phyloP scores from a whole-genome alignment of 345 rosid species.

The Populus simonii region DNA sequence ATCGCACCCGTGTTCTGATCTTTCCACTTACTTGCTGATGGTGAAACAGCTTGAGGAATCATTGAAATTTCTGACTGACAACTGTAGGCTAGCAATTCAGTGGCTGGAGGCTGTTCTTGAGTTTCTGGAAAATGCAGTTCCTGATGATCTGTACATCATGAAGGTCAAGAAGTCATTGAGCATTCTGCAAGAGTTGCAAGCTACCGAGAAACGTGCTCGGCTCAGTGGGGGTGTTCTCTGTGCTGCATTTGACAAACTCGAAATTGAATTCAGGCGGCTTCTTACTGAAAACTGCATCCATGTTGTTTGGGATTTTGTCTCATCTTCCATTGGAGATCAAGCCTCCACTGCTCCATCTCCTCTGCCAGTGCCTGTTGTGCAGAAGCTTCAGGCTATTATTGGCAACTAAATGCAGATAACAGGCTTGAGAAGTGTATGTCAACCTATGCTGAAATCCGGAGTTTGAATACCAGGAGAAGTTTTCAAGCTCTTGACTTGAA shows the following conservation, averaged over 20 bases:
- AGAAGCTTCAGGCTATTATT: slow-evolving; percentile 48
- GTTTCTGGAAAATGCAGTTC: slow-evolving; percentile 36
- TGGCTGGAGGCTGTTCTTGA: slow-evolving; percentile 62
- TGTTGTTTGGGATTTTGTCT: slow-evolving; percentile 9
- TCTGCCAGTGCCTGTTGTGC: slow-evolving; percentile 25
- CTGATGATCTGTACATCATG: slow-evolving; percentile 30
- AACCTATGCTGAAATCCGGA: slow-evolving; percentile 40
- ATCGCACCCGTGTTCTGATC: slow-evolving; percentile 27
- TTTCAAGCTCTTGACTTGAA: slow-evolving; percentile 40
- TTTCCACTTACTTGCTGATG: slow-evolving; percentile 38
- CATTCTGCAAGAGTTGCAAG: slow-evolving; percentile 45
- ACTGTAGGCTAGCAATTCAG: slow-evolving; percentile 61
- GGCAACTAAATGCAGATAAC: slow-evolving; percentile 32
- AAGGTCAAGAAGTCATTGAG: slow-evolving; percentile 42
- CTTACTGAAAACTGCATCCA: slow-evolving; percentile 34
- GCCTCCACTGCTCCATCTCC: slow-evolving; percentile 9
- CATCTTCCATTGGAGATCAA: slow-evolving; percentile 9
- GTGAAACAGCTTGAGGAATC: slow-evolving; percentile 60
- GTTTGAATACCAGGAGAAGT: slow-evolving; percentile 28
- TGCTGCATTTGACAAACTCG: slow-evolving; percentile 46
- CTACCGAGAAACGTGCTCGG: slow-evolving; percentile 31
- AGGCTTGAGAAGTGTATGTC: slow-evolving; percentile 39
- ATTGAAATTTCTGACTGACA: slow-evolving; percentile 55
- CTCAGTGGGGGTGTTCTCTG: slow-evolving; percentile 46
- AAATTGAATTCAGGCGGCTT: slow-evolving; percentile 47